A percentile compares a stretch with the other conserved stretches of the same genome.
Conservation (phyloP, 306 rosid species). For the Prinsepia uniflora region DNA sequence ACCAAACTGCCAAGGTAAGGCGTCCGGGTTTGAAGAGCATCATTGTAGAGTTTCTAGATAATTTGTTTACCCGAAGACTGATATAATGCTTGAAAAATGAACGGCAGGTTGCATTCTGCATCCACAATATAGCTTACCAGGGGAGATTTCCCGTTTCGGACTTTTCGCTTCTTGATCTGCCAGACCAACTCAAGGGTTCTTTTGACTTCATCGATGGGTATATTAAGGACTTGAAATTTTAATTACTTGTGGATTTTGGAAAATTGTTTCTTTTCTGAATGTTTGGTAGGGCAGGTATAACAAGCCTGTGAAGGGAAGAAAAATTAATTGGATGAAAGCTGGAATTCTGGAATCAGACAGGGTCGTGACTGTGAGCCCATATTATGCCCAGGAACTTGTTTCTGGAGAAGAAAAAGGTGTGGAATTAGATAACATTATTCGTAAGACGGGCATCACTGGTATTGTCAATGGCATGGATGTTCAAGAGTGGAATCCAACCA, state of each 20-base stretch:
- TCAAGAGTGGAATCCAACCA: slow-evolving; percentile 50
- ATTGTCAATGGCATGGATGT: slow-evolving; percentile 49
- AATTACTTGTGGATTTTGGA: neutral
- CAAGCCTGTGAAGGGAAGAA: slow-evolving; percentile 45
- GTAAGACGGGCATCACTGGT: slow-evolving; percentile 32
- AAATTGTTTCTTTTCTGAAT: neutral
- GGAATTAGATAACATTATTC: slow-evolving; percentile 36
- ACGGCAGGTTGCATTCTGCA: slow-evolving; percentile 46
- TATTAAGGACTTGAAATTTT: neutral
- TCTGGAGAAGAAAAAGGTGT: slow-evolving; percentile 44
- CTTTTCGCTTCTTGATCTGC: slow-evolving; percentile 36
- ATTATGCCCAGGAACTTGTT: slow-evolving; percentile 44
- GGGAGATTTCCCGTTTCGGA: slow-evolving; percentile 42
- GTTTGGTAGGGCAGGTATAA: slow-evolving; percentile 28
- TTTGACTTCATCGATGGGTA: slow-evolving; percentile 51
- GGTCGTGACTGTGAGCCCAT: slow-evolving; percentile 44
- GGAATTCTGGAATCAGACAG: slow-evolving; percentile 39
- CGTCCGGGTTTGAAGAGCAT: neutral
- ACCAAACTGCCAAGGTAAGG: slow-evolving; percentile 42
- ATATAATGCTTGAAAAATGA: slow-evolving; percentile 1
- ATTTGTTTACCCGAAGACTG: slow-evolving; percentile 8
- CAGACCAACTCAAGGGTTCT: slow-evolving; percentile 37
- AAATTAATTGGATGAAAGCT: slow-evolving; percentile 53
- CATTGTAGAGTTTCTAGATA: neutral
- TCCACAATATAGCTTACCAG: slow-evolving; percentile 56